A percentile compares a stretch with the other conserved stretches of the same genome.
Evolutionary conservation across 2,329 filamentous ascomycete genomes (phyloP).

Genomic region (Monosporascus sp.): DNA sequence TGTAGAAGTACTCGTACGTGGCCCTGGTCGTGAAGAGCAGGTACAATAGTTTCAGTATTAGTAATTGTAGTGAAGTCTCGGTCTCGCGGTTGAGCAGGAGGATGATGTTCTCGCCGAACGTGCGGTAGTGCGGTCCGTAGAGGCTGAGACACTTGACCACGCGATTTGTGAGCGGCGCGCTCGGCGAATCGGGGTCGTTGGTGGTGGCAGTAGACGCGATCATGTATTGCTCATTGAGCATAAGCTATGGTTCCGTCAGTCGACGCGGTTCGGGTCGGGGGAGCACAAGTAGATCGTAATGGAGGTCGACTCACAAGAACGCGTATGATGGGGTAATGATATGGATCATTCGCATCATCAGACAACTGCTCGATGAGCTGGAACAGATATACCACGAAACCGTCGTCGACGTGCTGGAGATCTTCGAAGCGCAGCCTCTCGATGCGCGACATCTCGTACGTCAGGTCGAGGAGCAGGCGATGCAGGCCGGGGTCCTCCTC

Average conservation of each 20-base stretch:
- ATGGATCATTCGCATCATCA: constrained; percentile 84
- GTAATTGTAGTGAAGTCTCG: constrained; percentile 86
- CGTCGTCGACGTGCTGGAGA: constrained; percentile 70
- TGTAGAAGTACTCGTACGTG: constrained; percentile 98
- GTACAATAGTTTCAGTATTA: constrained; percentile 96
- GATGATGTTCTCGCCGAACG: constrained; percentile 97
- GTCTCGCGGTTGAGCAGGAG: constrained; percentile 90
- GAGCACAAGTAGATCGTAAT: too few species aligned
- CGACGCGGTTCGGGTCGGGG: too few species aligned
- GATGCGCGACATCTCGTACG: constrained; percentile 96
- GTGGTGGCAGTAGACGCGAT: constrained; percentile 59
- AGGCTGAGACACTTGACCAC: constrained; percentile 87
- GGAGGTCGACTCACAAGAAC: constrained; percentile 64
- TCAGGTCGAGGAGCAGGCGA: constrained; percentile 74
- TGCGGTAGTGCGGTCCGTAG: constrained; percentile 77
- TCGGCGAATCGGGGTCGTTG: constrained; percentile 32
- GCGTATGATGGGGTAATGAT: constrained; percentile 91
- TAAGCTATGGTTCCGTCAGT: constrained; percentile 55
- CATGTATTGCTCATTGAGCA: constrained; percentile 98
- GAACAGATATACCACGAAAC: constrained; percentile 79
- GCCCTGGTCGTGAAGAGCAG: constrained; percentile 87
- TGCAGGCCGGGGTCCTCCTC: constrained; percentile 69
- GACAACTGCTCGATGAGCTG: constrained; percentile 83
- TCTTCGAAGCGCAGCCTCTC: constrained; percentile 76
- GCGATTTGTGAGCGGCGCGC: constrained; percentile 72